A percentile compares a stretch with the other conserved stretches of the same genome.
These are phyloP conservation scores for Rauvolfia tetraphylla DNA, from an alignment of 257 asterid species.

Conservation along the genomic window DNA sequence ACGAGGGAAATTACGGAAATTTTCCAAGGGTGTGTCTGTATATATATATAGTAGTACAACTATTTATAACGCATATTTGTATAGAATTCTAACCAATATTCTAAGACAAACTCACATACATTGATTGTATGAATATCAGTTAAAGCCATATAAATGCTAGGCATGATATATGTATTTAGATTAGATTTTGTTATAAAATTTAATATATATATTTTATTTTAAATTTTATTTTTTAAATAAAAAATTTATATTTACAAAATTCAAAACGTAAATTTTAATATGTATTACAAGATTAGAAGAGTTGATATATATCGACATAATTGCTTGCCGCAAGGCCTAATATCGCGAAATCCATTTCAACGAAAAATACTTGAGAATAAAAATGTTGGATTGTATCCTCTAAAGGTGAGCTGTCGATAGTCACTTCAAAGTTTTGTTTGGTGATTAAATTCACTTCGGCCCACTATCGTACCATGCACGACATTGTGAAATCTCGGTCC, in stretches of 20 bases:
- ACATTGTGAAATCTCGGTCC: too few relatives aligned
- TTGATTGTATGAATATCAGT: neutral
- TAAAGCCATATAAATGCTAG: neutral
- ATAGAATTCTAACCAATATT: neutral
- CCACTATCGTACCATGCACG: neutral
- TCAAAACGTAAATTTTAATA: too few relatives aligned
- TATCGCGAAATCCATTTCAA: neutral
- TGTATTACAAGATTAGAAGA: neutral
- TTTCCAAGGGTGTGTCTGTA: neutral
- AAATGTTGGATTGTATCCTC: neutral
- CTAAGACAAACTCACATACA: neutral
- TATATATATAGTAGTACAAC: neutral
- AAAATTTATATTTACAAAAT: too few relatives aligned
- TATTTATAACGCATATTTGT: neutral
- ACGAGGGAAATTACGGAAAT: neutral
- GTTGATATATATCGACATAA: neutral
- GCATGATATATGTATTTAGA: neutral
- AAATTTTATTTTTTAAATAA: too few relatives aligned
- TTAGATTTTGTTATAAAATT: too few relatives aligned
- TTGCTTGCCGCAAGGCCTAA: neutral
- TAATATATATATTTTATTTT: too few relatives aligned
- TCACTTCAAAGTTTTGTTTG: neutral
- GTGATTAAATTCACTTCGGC: neutral
- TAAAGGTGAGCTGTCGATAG: conserved; percentile 1
- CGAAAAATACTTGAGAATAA: neutral